Percentiles rank a stretch among this genome's conserved stretches.
Conservation (phyloP, 805 yeast genomes). For the Cyberlindnera misumaiensis region DNA sequence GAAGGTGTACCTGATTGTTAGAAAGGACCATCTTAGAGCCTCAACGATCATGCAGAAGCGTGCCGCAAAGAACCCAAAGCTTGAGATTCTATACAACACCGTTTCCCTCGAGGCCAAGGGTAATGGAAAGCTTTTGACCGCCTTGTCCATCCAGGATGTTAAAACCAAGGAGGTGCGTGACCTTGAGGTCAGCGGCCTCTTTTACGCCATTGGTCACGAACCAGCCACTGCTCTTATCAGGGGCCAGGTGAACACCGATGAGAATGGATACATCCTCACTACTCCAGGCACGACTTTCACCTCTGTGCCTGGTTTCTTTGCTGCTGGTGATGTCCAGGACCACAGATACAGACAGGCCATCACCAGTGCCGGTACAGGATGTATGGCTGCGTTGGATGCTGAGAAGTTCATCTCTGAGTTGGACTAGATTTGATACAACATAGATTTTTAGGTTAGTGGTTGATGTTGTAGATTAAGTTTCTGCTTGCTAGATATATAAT, state of each 20-base stretch:
- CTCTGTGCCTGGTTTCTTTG: constrained; percentile 84
- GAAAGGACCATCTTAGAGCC: constrained; percentile 93
- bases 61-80: constrained; percentile 73
- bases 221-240: constrained; percentile 87
- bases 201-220: constrained; percentile 96
- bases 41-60: constrained; percentile 96
- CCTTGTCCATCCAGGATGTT: constrained; percentile 61
- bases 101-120: constrained; percentile 88
- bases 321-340: constrained; percentile 99
- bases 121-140: constrained; percentile 74
- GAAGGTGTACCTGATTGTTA: constrained; percentile 86
- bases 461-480: no score
- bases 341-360: constrained; percentile 96
- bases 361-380: constrained; percentile 99
- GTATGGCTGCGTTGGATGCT: constrained; percentile 98
- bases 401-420: constrained; percentile 72
- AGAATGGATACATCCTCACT: constrained; percentile 82
- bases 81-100: constrained; percentile 84
- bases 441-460: no score
- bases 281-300: constrained; percentile 86
- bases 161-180: constrained; percentile 63
- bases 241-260: constrained; percentile 74
- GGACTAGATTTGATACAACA: constrained; percentile 23
- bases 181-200: constrained; percentile 80
- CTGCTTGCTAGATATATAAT: no score